Conservation (phyloP, 148 eudicot species). For the Fagopyrum esculentum region DNA sequence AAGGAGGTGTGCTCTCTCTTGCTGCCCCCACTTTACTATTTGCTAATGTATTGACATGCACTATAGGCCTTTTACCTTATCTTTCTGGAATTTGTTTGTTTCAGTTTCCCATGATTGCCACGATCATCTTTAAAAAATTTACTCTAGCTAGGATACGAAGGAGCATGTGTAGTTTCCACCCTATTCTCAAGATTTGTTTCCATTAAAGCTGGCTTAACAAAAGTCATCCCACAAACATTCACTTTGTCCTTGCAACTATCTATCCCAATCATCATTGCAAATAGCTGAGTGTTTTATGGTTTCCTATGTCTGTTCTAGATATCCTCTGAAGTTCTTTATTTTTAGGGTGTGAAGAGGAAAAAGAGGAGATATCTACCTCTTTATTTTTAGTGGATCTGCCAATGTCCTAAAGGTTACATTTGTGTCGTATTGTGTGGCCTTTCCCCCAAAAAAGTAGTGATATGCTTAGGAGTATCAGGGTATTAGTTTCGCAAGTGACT, state of each 20-base stretch:
- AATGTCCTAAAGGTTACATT: background rate
- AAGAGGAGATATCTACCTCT: background rate
- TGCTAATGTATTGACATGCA: background rate
- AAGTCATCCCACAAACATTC: background rate
- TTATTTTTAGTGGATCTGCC: background rate
- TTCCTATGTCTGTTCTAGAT: background rate
- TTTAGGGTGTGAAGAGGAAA: background rate
- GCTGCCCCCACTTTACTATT: background rate
- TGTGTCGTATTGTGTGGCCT: background rate
- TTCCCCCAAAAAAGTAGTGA: background rate
- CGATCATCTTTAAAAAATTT: background rate
- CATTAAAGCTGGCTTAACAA: background rate
- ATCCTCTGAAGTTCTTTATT: background rate
- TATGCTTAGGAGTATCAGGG: background rate
- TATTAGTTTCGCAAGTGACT: background rate
- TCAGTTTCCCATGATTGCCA: background rate
- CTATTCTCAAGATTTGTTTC: background rate
- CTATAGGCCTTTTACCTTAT: background rate
- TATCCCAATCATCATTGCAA: background rate
- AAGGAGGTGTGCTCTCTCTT: conserved; percentile 5
- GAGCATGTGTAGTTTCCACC: background rate
- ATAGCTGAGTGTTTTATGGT: background rate
- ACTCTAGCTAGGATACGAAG: background rate
- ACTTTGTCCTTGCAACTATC: background rate
- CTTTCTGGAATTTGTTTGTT: background rate